These are phyloP conservation scores for Avena insularis DNA, from an alignment of 176 grass and related monocot genomes.

Conservation along the genomic window DNA sequence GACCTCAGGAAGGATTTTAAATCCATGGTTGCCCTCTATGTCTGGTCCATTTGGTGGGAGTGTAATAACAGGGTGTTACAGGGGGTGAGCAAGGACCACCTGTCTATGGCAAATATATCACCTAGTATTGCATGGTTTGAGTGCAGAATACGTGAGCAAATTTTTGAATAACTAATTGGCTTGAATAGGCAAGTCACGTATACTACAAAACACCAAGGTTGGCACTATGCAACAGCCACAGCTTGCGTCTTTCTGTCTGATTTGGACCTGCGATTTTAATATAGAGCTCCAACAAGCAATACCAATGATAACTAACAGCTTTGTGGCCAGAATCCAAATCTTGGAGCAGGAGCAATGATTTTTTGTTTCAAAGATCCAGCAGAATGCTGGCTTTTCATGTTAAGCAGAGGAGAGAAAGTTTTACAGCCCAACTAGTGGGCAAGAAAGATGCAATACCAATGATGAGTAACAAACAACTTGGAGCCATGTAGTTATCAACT, in stretches of 20 bases:
- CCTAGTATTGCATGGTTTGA: background rate
- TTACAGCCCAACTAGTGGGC: too few species aligned
- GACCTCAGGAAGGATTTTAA: background rate
- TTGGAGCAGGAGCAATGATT: too few species aligned
- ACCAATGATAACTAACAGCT: background rate
- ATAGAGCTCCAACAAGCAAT: background rate
- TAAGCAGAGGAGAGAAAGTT: too few species aligned
- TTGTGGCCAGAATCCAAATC: too few species aligned
- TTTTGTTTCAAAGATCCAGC: too few species aligned
- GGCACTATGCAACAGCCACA: background rate
- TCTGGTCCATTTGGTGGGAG: background rate
- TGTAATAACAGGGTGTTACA: background rate
- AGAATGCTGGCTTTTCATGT: too few species aligned
- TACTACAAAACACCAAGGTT: background rate
- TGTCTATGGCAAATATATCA: background rate
- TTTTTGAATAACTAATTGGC: constrained; percentile 1
- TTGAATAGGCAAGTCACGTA: constrained; percentile 22
- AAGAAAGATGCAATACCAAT: background rate
- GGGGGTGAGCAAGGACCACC: background rate
- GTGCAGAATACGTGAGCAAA: background rate
- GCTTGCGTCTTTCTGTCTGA: background rate
- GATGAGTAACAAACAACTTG: background rate
- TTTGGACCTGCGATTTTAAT: background rate
- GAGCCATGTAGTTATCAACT: background rate
- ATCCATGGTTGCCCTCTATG: background rate